Conservation (phyloP, 495 filamentous ascomycete genomes). For the Beverwykella pulmonaria region DNA sequence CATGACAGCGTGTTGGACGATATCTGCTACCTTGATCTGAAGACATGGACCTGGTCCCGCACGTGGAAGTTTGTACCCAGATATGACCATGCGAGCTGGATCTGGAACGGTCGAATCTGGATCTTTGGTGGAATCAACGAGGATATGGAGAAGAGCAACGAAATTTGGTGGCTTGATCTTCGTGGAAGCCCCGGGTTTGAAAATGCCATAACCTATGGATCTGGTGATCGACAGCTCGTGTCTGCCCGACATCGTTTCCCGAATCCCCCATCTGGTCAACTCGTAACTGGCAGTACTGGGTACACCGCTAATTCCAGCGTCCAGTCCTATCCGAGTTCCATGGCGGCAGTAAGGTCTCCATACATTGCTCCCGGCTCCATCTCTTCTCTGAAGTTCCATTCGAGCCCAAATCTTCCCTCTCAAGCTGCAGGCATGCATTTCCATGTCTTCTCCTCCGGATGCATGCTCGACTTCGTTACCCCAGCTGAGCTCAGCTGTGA, state of each 20-base stretch:
- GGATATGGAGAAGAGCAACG: slow-evolving; percentile 92
- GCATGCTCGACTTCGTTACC: slow-evolving; percentile 89
- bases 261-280: slow-evolving; percentile 23
- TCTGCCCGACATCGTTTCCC: slow-evolving; percentile 30
- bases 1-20: slow-evolving; percentile 91
- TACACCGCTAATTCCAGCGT: slow-evolving; percentile 90
- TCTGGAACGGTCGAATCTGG: slow-evolving; percentile 91
- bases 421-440: slow-evolving; percentile 90
- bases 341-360: slow-evolving; percentile 59
- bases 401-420: slow-evolving; percentile 82
- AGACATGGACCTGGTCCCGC: slow-evolving; percentile 97
- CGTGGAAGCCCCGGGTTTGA: slow-evolving; percentile 85
- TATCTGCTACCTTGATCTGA: slow-evolving; percentile 92
- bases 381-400: slow-evolving; percentile 84
- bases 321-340: slow-evolving; percentile 58
- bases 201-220: slow-evolving; percentile 68
- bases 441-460: slow-evolving; percentile 90
- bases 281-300: slow-evolving; percentile 57
- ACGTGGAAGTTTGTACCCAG: slow-evolving; percentile 92
- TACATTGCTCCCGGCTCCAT: slow-evolving; percentile 84
- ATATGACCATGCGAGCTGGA: slow-evolving; percentile 91
- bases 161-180: slow-evolving; percentile 95
- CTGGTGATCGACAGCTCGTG: slow-evolving; percentile 57
- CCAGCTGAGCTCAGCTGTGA: slow-evolving; percentile 88
- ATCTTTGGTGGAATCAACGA: slow-evolving; percentile 94